Percentiles rank a stretch among this genome's conserved stretches.
phyloP scores from a whole-genome alignment of 345 rosid genomes.

The Gossypium arboreum region DNA sequence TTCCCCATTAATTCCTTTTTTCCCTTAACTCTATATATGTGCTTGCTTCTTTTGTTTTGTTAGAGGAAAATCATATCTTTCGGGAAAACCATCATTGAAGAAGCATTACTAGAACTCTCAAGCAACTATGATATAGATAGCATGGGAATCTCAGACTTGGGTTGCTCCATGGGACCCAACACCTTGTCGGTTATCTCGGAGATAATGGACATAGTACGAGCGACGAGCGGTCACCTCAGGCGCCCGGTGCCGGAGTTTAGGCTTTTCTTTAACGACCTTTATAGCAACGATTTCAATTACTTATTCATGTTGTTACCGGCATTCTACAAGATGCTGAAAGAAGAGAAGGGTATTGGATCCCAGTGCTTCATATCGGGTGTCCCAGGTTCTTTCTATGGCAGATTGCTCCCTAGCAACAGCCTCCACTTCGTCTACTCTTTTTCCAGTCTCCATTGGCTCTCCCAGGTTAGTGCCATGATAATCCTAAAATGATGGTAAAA shows the following conservation, averaged over 20 bases:
- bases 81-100: conserved; percentile 40
- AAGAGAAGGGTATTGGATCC: conserved; percentile 28
- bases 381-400: conserved; percentile 76
- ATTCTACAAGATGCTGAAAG: conserved; percentile 38
- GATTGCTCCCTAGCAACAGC: conserved; percentile 58
- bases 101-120: conserved; percentile 39
- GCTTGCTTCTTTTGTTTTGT: neutral
- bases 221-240: conserved; percentile 23
- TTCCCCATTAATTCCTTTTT: neutral
- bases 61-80: conserved; percentile 54
- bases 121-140: conserved; percentile 20
- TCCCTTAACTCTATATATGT: neutral
- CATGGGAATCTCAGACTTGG: conserved; percentile 73
- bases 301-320: conserved; percentile 46
- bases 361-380: conserved; percentile 43
- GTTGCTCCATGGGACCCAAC: conserved; percentile 82
- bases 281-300: conserved; percentile 63
- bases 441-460: conserved; percentile 81
- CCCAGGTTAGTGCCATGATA: conserved; percentile 46
- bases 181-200: conserved; percentile 42
- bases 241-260: conserved; percentile 44
- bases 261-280: conserved; percentile 67
- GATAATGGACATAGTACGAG: conserved; percentile 39
- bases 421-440: conserved; percentile 69
- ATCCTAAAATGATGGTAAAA: neutral